Conservation (phyloP, 805 yeast species). For the Saccharomycopsis sp. region DNA sequence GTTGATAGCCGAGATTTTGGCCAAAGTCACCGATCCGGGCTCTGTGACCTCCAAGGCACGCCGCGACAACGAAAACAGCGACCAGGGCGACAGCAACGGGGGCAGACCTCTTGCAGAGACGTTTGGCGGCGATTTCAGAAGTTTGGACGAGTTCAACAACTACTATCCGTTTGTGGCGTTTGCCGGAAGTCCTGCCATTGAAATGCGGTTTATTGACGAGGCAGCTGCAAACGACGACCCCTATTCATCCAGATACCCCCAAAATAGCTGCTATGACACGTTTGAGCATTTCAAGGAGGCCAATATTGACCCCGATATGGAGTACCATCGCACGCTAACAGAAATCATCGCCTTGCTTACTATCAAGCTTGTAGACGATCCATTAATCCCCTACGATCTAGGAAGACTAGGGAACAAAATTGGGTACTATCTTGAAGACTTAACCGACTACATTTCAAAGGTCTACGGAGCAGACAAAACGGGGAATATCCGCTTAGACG, state of each 20-base stretch:
- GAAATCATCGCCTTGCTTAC: constrained; percentile 47
- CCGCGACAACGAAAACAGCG: constrained; percentile 6
- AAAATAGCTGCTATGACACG: constrained; percentile 56
- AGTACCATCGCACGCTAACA: constrained; percentile 48
- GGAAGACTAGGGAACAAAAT: constrained; percentile 39
- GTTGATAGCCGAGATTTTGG: constrained; percentile 26
- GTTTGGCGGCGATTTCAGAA: constrained; percentile 21
- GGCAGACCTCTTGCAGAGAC: neutral
- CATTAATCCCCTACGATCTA: constrained; percentile 67
- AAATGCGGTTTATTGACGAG: constrained; percentile 38
- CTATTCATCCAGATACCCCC: constrained; percentile 34
- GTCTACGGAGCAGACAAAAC: constrained; percentile 21
- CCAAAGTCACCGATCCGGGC: constrained; percentile 22
- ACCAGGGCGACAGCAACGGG: neutral
- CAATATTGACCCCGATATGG: constrained; percentile 50
- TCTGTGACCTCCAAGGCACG: neutral
- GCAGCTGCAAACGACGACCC: constrained; percentile 25
- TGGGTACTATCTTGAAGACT: constrained; percentile 38
- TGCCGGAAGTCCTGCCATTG: constrained; percentile 66
- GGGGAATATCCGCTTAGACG: constrained; percentile 26
- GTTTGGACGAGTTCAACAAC: constrained; percentile 46
- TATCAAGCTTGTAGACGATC: constrained; percentile 63
- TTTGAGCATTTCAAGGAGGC: constrained; percentile 45
- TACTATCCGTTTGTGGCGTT: constrained; percentile 59
- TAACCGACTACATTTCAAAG: constrained; percentile 32